Percentiles rank a stretch among this genome's conserved stretches.
Evolutionary conservation across 164 flowering plant genomes (phyloP).

Genomic region (Macadamia integrifolia): DNA sequence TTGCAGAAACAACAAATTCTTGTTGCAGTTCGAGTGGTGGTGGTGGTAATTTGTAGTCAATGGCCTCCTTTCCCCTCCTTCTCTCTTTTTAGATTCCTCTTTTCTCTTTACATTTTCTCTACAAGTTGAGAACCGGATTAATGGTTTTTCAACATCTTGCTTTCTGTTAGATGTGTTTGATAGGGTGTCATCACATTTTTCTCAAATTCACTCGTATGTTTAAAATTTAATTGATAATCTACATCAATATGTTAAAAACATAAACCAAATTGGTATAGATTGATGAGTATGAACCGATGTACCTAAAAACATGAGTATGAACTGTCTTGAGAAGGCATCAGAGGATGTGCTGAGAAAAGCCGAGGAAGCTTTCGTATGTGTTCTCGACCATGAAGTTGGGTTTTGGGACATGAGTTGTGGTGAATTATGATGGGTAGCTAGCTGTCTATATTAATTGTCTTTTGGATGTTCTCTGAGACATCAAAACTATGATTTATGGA

Average conservation of each 20-base stretch:
- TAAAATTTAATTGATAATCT: background rate
- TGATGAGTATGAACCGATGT: background rate
- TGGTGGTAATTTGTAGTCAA: too few species aligned
- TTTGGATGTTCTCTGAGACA: background rate
- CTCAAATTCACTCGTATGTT: background rate
- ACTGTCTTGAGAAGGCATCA: constrained; percentile 41
- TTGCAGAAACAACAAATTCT: too few species aligned
- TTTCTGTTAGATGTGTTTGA: background rate
- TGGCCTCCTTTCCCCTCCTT: too few species aligned
- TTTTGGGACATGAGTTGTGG: constrained; percentile 73
- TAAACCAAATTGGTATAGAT: background rate
- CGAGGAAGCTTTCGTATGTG: constrained; percentile 30
- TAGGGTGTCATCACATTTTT: background rate
- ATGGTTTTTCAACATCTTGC: too few species aligned
- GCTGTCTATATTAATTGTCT: too few species aligned
- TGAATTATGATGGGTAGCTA: background rate
- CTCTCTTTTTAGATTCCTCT: too few species aligned
- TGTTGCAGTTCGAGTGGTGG: too few species aligned
- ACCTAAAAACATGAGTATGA: background rate
- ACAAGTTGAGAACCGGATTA: too few species aligned
- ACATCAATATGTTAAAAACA: background rate
- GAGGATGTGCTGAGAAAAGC: constrained; percentile 29
- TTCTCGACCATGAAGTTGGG: constrained; percentile 52
- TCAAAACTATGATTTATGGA: background rate
- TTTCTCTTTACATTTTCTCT: too few species aligned